These are phyloP conservation scores for Pezizomycotina sp. DNA, from an alignment of 2,329 filamentous ascomycete genomes.

Conservation along the genomic window DNA sequence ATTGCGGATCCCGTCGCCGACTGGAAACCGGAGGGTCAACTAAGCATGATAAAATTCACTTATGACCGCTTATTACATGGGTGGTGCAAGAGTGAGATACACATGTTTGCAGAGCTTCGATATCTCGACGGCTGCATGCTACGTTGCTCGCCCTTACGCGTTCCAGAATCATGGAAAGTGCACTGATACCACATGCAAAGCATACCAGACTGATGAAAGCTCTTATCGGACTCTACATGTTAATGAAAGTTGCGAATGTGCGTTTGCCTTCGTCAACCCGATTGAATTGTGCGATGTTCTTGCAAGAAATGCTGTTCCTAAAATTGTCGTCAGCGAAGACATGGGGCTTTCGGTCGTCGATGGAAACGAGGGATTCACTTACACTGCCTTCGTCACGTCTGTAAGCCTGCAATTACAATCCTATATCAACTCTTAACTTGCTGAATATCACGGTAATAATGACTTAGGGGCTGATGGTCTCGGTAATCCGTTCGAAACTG, in stretches of 20 bases:
- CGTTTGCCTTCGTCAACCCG: neutral
- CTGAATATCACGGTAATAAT: neutral
- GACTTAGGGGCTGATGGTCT: slow-evolving; percentile 2
- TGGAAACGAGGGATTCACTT: neutral
- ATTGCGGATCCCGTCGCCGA: too few species aligned
- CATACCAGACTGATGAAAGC: slow-evolving; percentile 1
- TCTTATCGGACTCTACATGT: neutral
- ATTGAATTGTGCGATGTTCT: neutral
- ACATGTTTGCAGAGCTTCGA: too few species aligned
- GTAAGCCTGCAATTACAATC: neutral
- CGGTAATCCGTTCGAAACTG: neutral
- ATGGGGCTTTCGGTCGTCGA: neutral
- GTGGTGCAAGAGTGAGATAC: too few species aligned
- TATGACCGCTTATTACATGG: too few species aligned
- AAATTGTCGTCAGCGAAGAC: neutral
- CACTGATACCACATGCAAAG: neutral
- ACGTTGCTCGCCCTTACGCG: too few species aligned
- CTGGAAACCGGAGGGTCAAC: too few species aligned
- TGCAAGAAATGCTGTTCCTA: neutral
- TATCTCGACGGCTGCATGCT: too few species aligned
- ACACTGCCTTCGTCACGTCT: neutral
- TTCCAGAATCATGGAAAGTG: neutral
- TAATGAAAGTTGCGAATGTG: neutral
- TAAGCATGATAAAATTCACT: too few species aligned
- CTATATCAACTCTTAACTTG: too few species aligned